A percentile compares a stretch with the other conserved stretches of the same genome.
phyloP scores from a whole-genome alignment of 2,329 filamentous ascomycete genomes.

The Colletotrichum gloeosporioides region DNA sequence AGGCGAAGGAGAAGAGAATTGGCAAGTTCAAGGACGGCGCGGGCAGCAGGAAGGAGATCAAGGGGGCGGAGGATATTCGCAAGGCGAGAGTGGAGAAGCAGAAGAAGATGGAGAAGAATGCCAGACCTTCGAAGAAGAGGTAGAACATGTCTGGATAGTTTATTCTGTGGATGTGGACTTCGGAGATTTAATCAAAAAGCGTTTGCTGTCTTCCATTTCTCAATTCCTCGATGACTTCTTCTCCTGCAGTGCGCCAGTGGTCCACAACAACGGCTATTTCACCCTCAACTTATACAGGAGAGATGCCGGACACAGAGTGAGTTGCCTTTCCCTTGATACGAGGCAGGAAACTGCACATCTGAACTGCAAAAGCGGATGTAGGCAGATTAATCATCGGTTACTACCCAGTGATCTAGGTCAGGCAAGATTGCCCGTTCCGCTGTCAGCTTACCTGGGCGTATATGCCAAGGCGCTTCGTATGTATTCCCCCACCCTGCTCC shows the following conservation, averaged over 20 bases:
- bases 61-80: constrained; percentile 81
- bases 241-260: not conserved
- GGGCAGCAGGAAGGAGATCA: constrained; percentile 79
- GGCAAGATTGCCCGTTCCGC: not conserved
- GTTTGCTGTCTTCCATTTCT: not conserved
- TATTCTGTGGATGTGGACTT: not conserved
- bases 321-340: not conserved
- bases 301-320: too few species aligned
- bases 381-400: not conserved
- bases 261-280: accelerated
- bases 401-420: not conserved
- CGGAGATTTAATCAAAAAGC: not conserved
- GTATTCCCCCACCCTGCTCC: not conserved
- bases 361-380: accelerated
- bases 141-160: not conserved
- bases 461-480: not conserved
- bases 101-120: constrained; percentile 85
- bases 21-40: constrained; percentile 76
- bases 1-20: constrained; percentile 83
- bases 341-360: not conserved
- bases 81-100: constrained; percentile 82
- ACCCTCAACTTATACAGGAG: not conserved
- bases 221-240: constrained; percentile 29
- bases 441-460: not conserved
- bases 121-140: constrained; percentile 69